A percentile compares a stretch with the other conserved stretches of the same genome.
phyloP scores from a whole-genome alignment of 2,329 filamentous ascomycete species.

The Venturia asperata region DNA sequence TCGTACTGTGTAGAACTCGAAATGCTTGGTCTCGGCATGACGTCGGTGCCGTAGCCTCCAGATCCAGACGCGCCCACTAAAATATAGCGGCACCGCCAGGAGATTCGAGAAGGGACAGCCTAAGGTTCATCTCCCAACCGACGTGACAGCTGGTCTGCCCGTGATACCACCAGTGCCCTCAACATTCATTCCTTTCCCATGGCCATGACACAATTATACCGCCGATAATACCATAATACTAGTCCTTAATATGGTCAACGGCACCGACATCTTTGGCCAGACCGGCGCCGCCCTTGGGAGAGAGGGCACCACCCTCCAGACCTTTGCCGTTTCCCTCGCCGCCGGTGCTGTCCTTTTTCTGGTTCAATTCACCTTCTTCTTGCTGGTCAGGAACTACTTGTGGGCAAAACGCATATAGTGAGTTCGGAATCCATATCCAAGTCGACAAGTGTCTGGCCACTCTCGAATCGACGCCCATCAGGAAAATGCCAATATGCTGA shows the following conservation, averaged over 20 bases:
- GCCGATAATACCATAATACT: not conserved
- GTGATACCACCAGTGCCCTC: not conserved
- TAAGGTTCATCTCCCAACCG: not conserved
- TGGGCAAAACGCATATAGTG: slow-evolving; percentile 24
- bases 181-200: not conserved
- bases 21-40: not conserved
- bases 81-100: not conserved
- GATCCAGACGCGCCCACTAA: not conserved
- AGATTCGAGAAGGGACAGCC: not conserved
- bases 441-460: not conserved
- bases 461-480: too few relatives aligned
- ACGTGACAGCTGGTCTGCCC: not conserved
- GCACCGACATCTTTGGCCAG: slow-evolving; percentile 24
- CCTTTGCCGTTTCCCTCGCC: slow-evolving; percentile 27
- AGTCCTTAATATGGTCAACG: not conserved
- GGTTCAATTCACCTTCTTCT: slow-evolving; percentile 25
- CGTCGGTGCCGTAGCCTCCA: not conserved
- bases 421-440: not conserved
- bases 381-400: slow-evolving; percentile 26
- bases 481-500: too few relatives aligned
- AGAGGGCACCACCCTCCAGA: slow-evolving; percentile 26
- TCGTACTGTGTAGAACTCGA: too few relatives aligned
- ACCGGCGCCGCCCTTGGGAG: slow-evolving; percentile 27
- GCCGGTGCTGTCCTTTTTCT: slow-evolving; percentile 27
- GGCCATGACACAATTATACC: not conserved